These are phyloP conservation scores for Alternaria triticimaculans DNA, from an alignment of 2,329 filamentous ascomycete genomes.

Conservation along the genomic window DNA sequence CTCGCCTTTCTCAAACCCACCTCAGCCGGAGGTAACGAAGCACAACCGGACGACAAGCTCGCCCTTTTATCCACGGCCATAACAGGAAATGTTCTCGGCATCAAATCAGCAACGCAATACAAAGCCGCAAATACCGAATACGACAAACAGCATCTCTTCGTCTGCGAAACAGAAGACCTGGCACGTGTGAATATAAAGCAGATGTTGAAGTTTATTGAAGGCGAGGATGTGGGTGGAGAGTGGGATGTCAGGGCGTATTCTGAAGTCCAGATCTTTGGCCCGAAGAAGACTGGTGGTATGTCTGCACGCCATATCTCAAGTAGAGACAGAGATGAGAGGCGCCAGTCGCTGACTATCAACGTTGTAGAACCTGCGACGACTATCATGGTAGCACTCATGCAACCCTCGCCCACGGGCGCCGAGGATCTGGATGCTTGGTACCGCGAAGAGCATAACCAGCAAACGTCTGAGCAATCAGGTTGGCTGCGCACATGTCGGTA, in stretches of 20 bases:
- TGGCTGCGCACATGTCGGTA: slow-evolving; percentile 36
- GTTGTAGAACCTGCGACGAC: neutral
- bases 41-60: neutral
- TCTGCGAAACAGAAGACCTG: slow-evolving; percentile 35
- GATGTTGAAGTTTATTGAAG: slow-evolving; percentile 12
- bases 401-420: slow-evolving; percentile 28
- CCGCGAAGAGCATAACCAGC: slow-evolving; percentile 41
- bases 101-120: slow-evolving; percentile 5
- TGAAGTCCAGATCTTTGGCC: neutral
- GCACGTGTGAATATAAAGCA: slow-evolving; percentile 20
- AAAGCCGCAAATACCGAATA: slow-evolving; percentile 28
- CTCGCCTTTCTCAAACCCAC: slow-evolving; percentile 5
- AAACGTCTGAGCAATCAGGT: slow-evolving; percentile 40
- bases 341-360: neutral
- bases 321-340: neutral
- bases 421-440: slow-evolving; percentile 41
- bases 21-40: neutral
- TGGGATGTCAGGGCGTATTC: neutral
- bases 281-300: neutral
- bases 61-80: neutral
- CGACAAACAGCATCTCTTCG: slow-evolving; percentile 28
- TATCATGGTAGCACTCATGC: slow-evolving; percentile 38
- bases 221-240: neutral
- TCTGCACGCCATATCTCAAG: neutral
- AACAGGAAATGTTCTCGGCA: neutral